Percentiles rank a stretch among this genome's conserved stretches.
These are phyloP conservation scores for Aspergillus pseudoglaucus DNA, from an alignment of 2,329 filamentous ascomycete genomes.

Conservation along the genomic window DNA sequence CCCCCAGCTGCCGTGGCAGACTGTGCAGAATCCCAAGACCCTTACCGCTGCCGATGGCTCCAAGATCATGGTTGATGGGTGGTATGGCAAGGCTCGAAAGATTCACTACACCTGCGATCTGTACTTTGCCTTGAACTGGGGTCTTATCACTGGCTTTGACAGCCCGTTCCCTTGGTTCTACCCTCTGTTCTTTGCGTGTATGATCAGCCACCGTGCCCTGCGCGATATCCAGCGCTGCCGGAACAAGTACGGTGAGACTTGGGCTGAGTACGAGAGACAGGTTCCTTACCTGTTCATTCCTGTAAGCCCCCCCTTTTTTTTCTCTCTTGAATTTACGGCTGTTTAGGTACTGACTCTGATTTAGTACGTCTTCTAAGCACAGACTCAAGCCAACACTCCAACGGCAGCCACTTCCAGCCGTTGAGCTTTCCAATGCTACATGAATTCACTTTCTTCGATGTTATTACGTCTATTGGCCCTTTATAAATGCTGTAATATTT, in stretches of 20 bases:
- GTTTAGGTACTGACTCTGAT: constrained; percentile 3
- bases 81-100: constrained; percentile 75
- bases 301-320: constrained; percentile 31
- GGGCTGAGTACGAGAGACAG: constrained; percentile 70
- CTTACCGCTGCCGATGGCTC: constrained; percentile 69
- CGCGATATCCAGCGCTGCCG: constrained; percentile 71
- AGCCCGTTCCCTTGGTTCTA: constrained; percentile 89
- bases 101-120: constrained; percentile 75
- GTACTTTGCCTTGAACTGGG: constrained; percentile 72
- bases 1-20: constrained; percentile 85
- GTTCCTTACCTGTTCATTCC: constrained; percentile 85
- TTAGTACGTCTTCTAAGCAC: background rate
- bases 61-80: constrained; percentile 74
- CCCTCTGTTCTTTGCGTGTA: constrained; percentile 68
- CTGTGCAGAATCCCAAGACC: constrained; percentile 69
- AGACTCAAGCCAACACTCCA: background rate
- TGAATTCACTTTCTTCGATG: too few relatives aligned
- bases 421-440: too few relatives aligned
- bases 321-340: background rate
- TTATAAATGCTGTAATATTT: too few relatives aligned
- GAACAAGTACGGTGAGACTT: constrained; percentile 73
- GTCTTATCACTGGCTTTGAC: constrained; percentile 70
- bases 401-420: background rate
- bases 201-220: constrained; percentile 72
- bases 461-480: too few relatives aligned